Evolutionary conservation across 2,329 filamentous ascomycete genomes (phyloP).

Genomic region (Diplodia sapinea): DNA sequence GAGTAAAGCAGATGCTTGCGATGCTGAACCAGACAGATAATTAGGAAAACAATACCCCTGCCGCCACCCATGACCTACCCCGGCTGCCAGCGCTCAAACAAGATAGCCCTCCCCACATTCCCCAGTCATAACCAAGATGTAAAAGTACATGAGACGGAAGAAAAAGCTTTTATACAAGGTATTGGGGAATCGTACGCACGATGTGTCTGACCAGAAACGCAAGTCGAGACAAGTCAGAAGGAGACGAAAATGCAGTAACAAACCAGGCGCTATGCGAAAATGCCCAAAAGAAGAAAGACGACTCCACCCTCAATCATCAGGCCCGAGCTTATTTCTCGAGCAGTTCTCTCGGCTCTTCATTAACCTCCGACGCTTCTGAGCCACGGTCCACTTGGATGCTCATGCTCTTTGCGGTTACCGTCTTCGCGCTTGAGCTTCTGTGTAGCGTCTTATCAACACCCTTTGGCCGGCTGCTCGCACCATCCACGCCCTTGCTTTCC

Average conservation of each 20-base stretch:
- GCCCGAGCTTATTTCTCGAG: neutral
- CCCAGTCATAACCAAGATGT: neutral
- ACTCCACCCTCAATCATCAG: neutral
- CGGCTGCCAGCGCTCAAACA: neutral
- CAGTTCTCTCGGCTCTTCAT: neutral
- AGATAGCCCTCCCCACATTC: neutral
- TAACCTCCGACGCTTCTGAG: neutral
- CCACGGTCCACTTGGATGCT: neutral
- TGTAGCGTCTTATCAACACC: conserved; percentile 4
- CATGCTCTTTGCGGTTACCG: neutral
- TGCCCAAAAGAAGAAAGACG: neutral
- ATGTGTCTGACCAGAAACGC: neutral
- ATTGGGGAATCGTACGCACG: neutral
- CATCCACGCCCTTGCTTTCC: neutral
- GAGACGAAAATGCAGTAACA: neutral
- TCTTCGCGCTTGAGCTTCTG: conserved; percentile 19
- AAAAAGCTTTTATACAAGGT: neutral
- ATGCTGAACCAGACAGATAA: neutral
- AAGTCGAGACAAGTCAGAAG: neutral
- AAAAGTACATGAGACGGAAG: neutral
- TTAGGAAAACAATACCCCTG: neutral
- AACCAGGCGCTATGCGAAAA: neutral
- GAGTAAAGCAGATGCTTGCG: neutral
- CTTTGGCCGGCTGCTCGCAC: neutral
- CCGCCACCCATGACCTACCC: neutral